Percentiles rank a stretch among this genome's conserved stretches.
Conservation (phyloP, 129 eudicot genomes). For the Glebionis coronaria region DNA sequence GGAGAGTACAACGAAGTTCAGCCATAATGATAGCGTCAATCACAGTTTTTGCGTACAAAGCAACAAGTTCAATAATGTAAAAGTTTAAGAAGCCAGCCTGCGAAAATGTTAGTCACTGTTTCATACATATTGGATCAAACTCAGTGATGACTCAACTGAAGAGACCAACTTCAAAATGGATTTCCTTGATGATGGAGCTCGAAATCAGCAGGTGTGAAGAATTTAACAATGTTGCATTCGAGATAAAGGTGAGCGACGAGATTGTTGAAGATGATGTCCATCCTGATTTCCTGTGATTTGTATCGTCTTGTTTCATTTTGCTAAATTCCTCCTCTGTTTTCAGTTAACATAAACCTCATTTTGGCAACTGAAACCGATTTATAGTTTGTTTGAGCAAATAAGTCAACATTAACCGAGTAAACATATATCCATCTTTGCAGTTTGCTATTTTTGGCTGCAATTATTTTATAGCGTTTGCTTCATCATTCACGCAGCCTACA, state of each 20-base stretch:
- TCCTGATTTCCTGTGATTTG: conserved; percentile 62
- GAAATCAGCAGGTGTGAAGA: conserved; percentile 9
- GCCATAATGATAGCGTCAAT: no score
- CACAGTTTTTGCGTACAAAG: no score
- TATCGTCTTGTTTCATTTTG: not conserved
- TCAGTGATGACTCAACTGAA: no score
- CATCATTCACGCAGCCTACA: no score
- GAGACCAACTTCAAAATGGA: no score
- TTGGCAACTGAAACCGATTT: not conserved
- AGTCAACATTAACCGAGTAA: no score
- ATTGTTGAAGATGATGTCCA: conserved; percentile 83
- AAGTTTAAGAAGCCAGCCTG: no score
- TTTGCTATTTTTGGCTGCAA: not conserved
- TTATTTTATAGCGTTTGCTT: not conserved
- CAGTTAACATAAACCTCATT: not conserved
- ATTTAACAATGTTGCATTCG: conserved; percentile 28
- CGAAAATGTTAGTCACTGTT: no score
- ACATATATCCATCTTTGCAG: not conserved
- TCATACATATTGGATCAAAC: no score
- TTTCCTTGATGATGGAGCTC: conserved; percentile 27
- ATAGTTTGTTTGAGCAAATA: conserved; percentile 5
- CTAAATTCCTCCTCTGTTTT: not conserved
- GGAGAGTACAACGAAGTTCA: no score
- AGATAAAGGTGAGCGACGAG: conserved; percentile 30
- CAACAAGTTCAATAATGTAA: no score